These are phyloP conservation scores for Clarireedia sp. DNA, from an alignment of 2,329 filamentous ascomycete species.

Conservation along the genomic window DNA sequence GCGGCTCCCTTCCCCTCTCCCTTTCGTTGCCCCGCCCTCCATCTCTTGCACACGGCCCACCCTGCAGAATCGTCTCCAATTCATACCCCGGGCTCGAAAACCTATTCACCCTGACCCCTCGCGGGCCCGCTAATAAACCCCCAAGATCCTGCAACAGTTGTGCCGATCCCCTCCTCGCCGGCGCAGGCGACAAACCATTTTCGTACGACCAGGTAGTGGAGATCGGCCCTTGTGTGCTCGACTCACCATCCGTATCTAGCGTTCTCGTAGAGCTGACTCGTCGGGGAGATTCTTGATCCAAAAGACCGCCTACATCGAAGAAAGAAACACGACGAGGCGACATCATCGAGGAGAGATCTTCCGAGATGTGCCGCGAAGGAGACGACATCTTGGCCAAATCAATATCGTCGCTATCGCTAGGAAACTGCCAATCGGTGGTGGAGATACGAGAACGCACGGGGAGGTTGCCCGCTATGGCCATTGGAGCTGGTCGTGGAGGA, in stretches of 20 bases:
- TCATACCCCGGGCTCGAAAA: background rate
- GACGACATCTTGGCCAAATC: slow-evolving; percentile 28
- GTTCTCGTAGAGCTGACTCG: slow-evolving; percentile 21
- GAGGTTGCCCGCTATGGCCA: slow-evolving; percentile 23
- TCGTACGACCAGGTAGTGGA: slow-evolving; percentile 18
- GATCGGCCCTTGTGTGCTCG: slow-evolving; percentile 15
- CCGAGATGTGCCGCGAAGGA: slow-evolving; percentile 16
- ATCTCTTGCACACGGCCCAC: no score
- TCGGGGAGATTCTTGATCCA: slow-evolving; percentile 43
- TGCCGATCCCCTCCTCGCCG: slow-evolving; percentile 46
- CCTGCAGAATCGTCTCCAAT: background rate
- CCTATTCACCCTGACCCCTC: background rate
- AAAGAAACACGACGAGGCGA: slow-evolving; percentile 62
- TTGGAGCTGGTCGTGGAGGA: slow-evolving; percentile 26
- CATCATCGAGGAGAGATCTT: slow-evolving; percentile 29
- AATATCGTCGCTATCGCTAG: slow-evolving; percentile 36
- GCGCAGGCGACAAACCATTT: slow-evolving; percentile 33
- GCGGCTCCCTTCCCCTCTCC: background rate
- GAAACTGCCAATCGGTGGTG: slow-evolving; percentile 25
- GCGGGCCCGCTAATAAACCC: slow-evolving; percentile 41
- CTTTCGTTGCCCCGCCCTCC: no score
- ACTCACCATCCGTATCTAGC: slow-evolving; percentile 25
- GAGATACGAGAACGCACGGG: slow-evolving; percentile 18
- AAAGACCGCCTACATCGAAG: slow-evolving; percentile 74
- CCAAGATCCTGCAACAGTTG: slow-evolving; percentile 52